Percentiles rank a stretch among this genome's conserved stretches.
These are phyloP conservation scores for Geotrichum restrictum DNA, from an alignment of 1,139 yeast species.

Conservation along the genomic window DNA sequence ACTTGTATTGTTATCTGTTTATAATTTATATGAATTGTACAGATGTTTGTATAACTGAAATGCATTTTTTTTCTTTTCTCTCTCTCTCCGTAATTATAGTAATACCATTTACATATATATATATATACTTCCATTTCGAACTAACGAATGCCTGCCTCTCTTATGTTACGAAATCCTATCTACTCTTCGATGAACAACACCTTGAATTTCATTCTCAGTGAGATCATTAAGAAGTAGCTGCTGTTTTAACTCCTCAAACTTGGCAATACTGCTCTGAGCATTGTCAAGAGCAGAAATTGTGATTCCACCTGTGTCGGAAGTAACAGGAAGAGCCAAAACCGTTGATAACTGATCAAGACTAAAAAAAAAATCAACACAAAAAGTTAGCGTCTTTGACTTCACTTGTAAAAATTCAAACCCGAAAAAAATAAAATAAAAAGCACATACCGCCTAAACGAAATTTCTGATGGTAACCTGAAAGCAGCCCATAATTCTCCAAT, in stretches of 20 bases:
- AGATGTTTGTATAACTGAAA: neutral
- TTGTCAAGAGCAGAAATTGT: neutral
- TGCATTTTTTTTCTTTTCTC: neutral
- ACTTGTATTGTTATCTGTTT: no score
- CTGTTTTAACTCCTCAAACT: conserved; percentile 26
- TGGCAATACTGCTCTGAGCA: neutral
- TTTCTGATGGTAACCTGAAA: conserved; percentile 32
- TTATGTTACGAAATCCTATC: neutral
- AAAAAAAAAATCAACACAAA: neutral
- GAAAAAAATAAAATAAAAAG: neutral
- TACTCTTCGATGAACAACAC: conserved; percentile 13
- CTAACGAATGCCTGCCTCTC: neutral
- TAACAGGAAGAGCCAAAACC: conserved; percentile 9
- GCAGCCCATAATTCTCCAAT: conserved; percentile 40
- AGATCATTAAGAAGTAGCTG: conserved; percentile 29
- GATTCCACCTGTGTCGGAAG: neutral
- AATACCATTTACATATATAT: neutral
- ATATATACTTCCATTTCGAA: neutral
- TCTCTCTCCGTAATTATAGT: neutral
- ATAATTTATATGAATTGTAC: no score
- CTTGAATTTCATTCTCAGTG: conserved; percentile 35
- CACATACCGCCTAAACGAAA: conserved; percentile 25
- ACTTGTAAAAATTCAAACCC: neutral
- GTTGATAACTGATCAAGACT: conserved; percentile 13
- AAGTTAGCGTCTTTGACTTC: neutral